phyloP scores from a whole-genome alignment of 2,329 filamentous ascomycete species.

The Penicillium brevicompactum region DNA sequence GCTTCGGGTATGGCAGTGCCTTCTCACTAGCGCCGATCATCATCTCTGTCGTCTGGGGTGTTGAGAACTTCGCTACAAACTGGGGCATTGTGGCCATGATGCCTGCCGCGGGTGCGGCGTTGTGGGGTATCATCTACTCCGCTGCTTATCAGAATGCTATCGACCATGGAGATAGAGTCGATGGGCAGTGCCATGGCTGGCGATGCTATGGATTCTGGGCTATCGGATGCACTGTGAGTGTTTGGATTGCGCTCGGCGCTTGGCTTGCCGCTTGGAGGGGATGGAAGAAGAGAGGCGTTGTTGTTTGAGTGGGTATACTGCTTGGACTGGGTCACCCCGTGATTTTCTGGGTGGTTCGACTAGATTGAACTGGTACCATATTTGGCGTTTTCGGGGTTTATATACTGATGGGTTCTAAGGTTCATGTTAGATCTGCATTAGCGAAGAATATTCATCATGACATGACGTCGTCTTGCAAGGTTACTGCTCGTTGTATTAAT shows the following conservation, averaged over 20 bases:
- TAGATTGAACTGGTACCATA: background rate
- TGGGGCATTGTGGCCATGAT: constrained; percentile 95
- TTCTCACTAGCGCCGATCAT: constrained; percentile 91
- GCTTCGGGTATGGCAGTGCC: constrained; percentile 87
- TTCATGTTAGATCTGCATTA: too few relatives aligned
- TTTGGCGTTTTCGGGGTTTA: too few relatives aligned
- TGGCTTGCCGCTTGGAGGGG: constrained; percentile 84
- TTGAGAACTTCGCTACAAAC: constrained; percentile 97
- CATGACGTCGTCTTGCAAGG: too few relatives aligned
- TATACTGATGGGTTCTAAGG: too few relatives aligned
- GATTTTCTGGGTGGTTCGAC: too few relatives aligned
- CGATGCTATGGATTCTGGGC: constrained; percentile 90
- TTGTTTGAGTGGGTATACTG: constrained; percentile 51
- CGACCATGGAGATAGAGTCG: constrained; percentile 45
- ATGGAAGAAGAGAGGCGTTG: constrained; percentile 76
- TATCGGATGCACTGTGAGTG: constrained; percentile 68
- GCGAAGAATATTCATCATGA: too few relatives aligned
- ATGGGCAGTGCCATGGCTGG: constrained; percentile 75
- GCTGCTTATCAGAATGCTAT: constrained; percentile 39
- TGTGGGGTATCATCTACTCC: constrained; percentile 91
- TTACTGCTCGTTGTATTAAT: too few relatives aligned
- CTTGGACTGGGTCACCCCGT: too few relatives aligned
- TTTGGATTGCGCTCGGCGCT: constrained; percentile 73
- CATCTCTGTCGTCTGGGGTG: constrained; percentile 96
- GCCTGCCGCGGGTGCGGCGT: constrained; percentile 80